Base-by-base conservation (phyloP, 805 yeast species). In the Metschnikowia drakensbergensis region DNA sequence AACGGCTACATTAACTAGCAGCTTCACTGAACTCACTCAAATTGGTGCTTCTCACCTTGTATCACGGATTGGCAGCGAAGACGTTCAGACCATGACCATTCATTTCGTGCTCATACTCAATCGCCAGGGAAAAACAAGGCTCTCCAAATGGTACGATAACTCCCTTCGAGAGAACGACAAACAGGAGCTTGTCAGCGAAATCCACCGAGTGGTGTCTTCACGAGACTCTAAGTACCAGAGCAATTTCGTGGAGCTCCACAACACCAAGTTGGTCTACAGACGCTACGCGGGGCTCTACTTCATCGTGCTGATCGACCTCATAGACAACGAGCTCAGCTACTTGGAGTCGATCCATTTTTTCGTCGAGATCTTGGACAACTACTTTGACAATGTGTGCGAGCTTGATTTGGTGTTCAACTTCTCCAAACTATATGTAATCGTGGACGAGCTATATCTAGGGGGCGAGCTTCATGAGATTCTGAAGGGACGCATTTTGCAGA, bases 281-380 rank as follows among this genome's bases (percentile, higher is more conserved):
- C 71, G 97, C 49, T 92, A 92, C 62, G 97, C 97, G 3, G 98
- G 98, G 5, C 69, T 92, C 9, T 92, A 83, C 65, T 90, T 94
- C 63, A 82, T 90, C n/a, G 77, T 86, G 51, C 86, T 95, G 45
- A 80, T 91, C 6, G 96, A 88, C 56, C 62, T 77, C n/a, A 67
- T 69, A 8, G 97, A 90, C 61, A 88, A 87, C 60, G 97, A 90
- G 61, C 76, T 94, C 50, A 80, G 83, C 46, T 87, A 86, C 59
- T 69, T 94, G 45, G 96, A 94, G 52, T 82, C 87, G 27, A 82
- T 92, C 34, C 98, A 92, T 62, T 71, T 91, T 46, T 80, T 92
- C 53, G 97, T 92, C 17, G 97, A 94, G 67, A 81, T 89, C 6
- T 70, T 92, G 47, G 98, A 92, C 64, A 75, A 83, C 9, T 88